Base-by-base conservation (phyloP, 2,329 filamentous ascomycete genomes). In the Botryotinia globosa region DNA sequence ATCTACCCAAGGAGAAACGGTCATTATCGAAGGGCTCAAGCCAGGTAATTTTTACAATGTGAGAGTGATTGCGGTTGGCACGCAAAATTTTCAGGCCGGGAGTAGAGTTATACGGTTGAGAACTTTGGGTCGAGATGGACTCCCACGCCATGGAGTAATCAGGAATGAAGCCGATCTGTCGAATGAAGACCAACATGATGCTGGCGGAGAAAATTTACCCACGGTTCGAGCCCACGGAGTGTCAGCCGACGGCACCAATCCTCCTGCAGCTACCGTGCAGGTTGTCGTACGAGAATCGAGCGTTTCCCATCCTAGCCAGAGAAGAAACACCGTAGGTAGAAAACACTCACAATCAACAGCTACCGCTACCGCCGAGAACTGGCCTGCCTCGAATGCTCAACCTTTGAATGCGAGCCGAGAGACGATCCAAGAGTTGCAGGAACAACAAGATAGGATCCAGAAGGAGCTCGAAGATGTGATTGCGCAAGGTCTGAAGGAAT, bases 31-130 rank as follows among this genome's bases (percentile, higher is more conserved):
- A 45, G 94, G 94, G 56, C 86, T 99, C 12, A 91, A 92, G 78
- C 94, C 96, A 0, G 90, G 92, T 76, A 92, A 93, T 78, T 97
- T 94, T 79, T 98, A 98, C 83, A 97, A 97, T 76, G 91, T 99
- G 42, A 91, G 95, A 74, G 93, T 98, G 71, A 92, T 98, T 77
- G 94, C 95, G 56, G 92, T 98, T 71, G 97, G 95, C 66, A 89
- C 91, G 44, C 94, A 94, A 77, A 97, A 96, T 81, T 98, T 98
- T 79, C 94, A 97, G 80, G 94, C 94, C 0, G 92, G 93, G 54
- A 98, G 96, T 81, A 87, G 90, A 8, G 89, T 97, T 54, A 90
- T 98, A 75, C 92, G 96, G 71, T 85, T 99, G 71, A 89, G 92
- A 77, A 98, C 96, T 64, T 90, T 88, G 81, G 87, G 85, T 80